phyloP scores from a whole-genome alignment of 495 filamentous ascomycete genomes.

The Mytilinidion resinicola region DNA sequence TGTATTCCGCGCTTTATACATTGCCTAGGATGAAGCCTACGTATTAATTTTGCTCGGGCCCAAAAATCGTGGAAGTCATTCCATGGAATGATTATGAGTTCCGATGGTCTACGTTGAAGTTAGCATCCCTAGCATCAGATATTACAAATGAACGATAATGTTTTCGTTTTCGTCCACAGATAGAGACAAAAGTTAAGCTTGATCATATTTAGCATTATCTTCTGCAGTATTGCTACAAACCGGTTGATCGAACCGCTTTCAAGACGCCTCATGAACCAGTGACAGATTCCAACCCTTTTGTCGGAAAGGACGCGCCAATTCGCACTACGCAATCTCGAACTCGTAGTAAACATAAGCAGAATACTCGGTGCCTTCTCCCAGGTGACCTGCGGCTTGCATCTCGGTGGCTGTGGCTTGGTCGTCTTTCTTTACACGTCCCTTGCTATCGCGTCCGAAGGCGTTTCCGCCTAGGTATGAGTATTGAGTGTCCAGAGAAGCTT shows the following conservation, averaged over 20 bases:
- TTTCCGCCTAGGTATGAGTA: slow-evolving; percentile 94
- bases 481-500: slow-evolving; percentile 68
- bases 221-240: not conserved
- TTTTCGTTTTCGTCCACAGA: no score
- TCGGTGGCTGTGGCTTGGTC: slow-evolving; percentile 69
- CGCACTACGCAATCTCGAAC: slow-evolving; percentile 59
- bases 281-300: not conserved
- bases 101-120: no score
- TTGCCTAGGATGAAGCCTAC: no score
- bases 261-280: not conserved
- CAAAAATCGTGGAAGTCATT: no score
- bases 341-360: slow-evolving; percentile 97
- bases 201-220: not conserved
- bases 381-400: slow-evolving; percentile 65
- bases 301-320: not conserved
- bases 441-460: slow-evolving; percentile 89
- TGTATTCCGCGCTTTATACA: no score
- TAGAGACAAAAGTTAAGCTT: no score
- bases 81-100: no score
- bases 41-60: no score
- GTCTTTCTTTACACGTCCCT: slow-evolving; percentile 81
- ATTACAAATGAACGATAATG: no score
- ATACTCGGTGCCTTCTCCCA: slow-evolving; percentile 63
- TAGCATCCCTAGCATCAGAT: no score
- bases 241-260: not conserved